phyloP scores from a whole-genome alignment of 331 rosid genomes.

The Erythrophleum ivorense region DNA sequence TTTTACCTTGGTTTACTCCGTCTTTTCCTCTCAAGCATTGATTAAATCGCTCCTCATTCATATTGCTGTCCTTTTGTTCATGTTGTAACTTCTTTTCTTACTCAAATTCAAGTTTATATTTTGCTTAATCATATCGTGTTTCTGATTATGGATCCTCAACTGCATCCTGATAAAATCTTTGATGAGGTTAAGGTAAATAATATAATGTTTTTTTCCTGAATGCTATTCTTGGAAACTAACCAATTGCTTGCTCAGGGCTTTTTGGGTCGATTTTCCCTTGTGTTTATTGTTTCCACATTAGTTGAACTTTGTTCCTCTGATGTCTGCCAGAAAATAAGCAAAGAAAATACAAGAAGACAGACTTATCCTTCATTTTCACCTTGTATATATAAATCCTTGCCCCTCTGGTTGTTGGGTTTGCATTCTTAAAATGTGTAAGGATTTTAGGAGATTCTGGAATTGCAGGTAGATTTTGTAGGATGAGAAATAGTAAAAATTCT shows the following conservation, averaged over 20 bases:
- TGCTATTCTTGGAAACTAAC: neutral
- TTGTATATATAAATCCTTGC: neutral
- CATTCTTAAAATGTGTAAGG: neutral
- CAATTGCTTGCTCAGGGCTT: neutral
- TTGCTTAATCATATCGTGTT: conserved; percentile 9
- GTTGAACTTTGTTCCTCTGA: neutral
- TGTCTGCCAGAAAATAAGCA: neutral
- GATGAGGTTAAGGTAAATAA: conserved; percentile 47
- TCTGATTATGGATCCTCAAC: conserved; percentile 47
- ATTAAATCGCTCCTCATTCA: conserved; percentile 36
- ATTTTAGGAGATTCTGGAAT: neutral
- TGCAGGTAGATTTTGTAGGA: neutral
- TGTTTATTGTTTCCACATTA: neutral
- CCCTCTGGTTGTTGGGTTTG: neutral
- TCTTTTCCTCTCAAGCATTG: conserved; percentile 43
- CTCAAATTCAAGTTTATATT: neutral
- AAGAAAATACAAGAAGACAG: neutral
- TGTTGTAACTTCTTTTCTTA: neutral
- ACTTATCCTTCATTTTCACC: neutral
- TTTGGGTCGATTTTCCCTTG: neutral
- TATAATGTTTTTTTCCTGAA: neutral
- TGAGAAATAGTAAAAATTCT: neutral
- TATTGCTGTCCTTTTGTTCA: conserved; percentile 2
- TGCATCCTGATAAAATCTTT: conserved; percentile 29
- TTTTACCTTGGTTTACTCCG: conserved; percentile 49